A percentile compares a stretch with the other conserved stretches of the same genome.
Conservation (phyloP, 129 eudicot species). For the carrot (Daucus carota) region DNA sequence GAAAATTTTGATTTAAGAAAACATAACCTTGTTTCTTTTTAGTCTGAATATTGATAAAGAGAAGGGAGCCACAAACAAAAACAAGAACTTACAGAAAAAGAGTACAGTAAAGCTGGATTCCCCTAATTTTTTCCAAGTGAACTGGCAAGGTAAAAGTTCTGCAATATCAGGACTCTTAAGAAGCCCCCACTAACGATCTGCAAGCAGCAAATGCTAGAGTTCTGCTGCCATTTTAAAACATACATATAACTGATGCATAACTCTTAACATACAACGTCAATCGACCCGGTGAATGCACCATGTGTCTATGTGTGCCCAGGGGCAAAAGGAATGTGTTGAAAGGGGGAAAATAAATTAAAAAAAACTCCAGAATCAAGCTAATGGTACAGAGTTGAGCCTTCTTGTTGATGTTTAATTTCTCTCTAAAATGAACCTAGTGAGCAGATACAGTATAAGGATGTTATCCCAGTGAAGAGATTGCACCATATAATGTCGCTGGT, state of each 20-base stretch:
- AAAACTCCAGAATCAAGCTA: not conserved
- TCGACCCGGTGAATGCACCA: not conserved
- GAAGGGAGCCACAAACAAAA: not conserved
- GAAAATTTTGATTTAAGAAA: no score
- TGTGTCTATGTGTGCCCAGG: not conserved
- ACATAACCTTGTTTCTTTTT: not conserved
- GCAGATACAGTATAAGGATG: not conserved
- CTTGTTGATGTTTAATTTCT: not conserved
- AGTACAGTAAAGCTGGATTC: conserved; percentile 1
- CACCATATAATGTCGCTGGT: conserved; percentile 4
- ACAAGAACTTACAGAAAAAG: not conserved
- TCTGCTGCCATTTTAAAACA: not conserved
- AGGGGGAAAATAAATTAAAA: not conserved
- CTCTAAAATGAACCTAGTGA: conserved; percentile 3
- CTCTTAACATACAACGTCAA: not conserved
- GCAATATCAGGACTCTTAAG: not conserved
- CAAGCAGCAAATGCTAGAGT: not conserved
- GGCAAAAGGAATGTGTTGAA: not conserved
- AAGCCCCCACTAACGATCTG: not conserved
- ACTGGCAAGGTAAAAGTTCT: not conserved
- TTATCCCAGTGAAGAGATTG: not conserved
- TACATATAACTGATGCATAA: not conserved
- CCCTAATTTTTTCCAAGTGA: not conserved
- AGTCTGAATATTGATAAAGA: not conserved
- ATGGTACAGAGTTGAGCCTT: not conserved